A percentile compares a stretch with the other conserved stretches of the same genome.
These are phyloP conservation scores for Leccinum ponderosum DNA, from an alignment of 1,284 basidiomycete genomes.

Conservation along the genomic window DNA sequence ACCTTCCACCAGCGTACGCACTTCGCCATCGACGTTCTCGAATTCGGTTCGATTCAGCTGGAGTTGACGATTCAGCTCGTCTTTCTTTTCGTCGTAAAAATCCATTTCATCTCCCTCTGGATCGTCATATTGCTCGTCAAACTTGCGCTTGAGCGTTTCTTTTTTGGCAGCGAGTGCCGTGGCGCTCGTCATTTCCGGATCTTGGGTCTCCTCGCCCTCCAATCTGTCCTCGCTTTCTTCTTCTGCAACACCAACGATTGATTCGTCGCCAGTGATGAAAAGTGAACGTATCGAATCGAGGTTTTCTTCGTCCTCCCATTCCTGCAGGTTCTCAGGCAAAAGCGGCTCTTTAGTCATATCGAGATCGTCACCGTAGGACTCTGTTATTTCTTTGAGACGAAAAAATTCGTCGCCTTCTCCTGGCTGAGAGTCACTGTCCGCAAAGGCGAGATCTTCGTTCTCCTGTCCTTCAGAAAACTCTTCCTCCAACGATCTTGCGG, in stretches of 20 bases:
- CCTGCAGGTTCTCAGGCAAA: constrained; percentile 52
- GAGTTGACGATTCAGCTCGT: constrained; percentile 86
- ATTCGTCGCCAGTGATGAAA: constrained; percentile 84
- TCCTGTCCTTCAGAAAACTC: constrained; percentile 39
- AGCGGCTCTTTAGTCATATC: constrained; percentile 72
- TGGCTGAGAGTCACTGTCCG: constrained; percentile 80
- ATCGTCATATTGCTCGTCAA: constrained; percentile 96
- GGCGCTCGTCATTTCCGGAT: constrained; percentile 46
- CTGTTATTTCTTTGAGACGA: constrained; percentile 48
- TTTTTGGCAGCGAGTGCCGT: constrained; percentile 83
- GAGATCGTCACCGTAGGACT: constrained; percentile 51
- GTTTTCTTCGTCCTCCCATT: constrained; percentile 85
- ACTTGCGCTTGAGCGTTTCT: constrained; percentile 89
- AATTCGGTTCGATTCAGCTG: constrained; percentile 89
- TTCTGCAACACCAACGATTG: constrained; percentile 34
- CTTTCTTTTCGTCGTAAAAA: constrained; percentile 92
- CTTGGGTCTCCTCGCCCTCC: constrained; percentile 41
- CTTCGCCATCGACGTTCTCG: constrained; percentile 73
- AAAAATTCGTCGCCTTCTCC: constrained; percentile 74
- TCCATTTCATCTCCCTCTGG: constrained; percentile 76
- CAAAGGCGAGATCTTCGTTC: constrained; percentile 60
- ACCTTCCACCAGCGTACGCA: constrained; percentile 87
- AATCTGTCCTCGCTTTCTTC: constrained; percentile 42
- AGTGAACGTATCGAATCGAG: constrained; percentile 85
- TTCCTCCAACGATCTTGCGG: constrained; percentile 39